Evolutionary conservation across 1,284 basidiomycete species (phyloP), one percentile per base, ranked within the genome.

Genomic region (Exobasidium cylindrosporum): DNA sequence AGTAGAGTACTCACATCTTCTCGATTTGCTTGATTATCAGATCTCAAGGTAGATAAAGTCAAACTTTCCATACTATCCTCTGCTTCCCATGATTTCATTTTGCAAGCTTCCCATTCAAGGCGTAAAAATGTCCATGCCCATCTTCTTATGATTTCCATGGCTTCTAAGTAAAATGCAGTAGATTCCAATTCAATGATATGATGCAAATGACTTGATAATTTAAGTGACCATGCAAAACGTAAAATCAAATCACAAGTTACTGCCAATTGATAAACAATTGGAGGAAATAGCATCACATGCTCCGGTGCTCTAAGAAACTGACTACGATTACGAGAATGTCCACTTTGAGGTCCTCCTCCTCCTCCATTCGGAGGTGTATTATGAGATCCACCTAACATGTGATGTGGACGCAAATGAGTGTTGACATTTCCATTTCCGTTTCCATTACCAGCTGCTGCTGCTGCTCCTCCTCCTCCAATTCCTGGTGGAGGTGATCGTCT

Each of bases 111-210:
- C 76, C 75, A 77, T 57, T 99, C 96, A 28, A 97, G 87, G 21
- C 96, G 86, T 69, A 98, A 82, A 80, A 97, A 95, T 7, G 96
- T 90, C 96, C 96, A 99, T 81, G 95, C 86, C 90, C 92, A 97
- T 68, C 96, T 82, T 57, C 96, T 84, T 30, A 92, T 74, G 40
- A 98, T 83, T 82, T 98, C 96, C 46, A 94, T 86, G 52, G 91
- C 84, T 82, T 99, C 94, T 69, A 98, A 85, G 82, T 89, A 85
- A 80, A 97, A 96, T 44, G 96, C 89, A 17, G 90, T 85, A 10
- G 86, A 83, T 76, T 91, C 91, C 58, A 92, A 88, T 70, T 94
- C 90, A 50, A 87, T 84, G 60, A 89, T 86, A 4, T 88, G 86
- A 81, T 95, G 90, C 53, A 97, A 84, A 81, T 97, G 92, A 54